Percentiles rank a stretch among this genome's conserved stretches.
These are phyloP conservation scores for Blastobotrys indianensis DNA, from an alignment of 1,139 yeast species.

Conservation along the genomic window DNA sequence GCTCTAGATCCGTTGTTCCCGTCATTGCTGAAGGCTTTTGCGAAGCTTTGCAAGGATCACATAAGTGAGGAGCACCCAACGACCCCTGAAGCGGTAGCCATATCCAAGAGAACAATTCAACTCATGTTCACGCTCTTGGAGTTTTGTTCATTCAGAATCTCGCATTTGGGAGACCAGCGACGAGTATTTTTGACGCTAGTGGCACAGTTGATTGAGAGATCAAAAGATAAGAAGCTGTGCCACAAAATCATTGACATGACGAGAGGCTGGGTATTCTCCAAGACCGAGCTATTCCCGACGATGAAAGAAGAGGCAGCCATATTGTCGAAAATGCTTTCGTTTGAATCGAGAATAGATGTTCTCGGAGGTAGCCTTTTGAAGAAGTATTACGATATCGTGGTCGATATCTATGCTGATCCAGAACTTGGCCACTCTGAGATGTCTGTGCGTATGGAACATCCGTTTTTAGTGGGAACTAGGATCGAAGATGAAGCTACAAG, in stretches of 20 bases:
- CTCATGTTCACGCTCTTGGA: constrained; percentile 71
- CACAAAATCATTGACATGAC: constrained; percentile 74
- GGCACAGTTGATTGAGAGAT: constrained; percentile 86
- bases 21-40: constrained; percentile 75
- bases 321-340: constrained; percentile 87
- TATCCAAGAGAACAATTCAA: constrained; percentile 72
- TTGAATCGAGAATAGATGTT: constrained; percentile 75
- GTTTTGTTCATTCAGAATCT: constrained; percentile 73
- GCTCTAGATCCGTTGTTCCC: constrained; percentile 71
- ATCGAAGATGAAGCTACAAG: constrained; percentile 73
- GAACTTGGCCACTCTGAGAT: constrained; percentile 78
- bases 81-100: constrained; percentile 44
- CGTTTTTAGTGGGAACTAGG: constrained; percentile 90
- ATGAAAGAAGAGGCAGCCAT: constrained; percentile 95
- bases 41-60: constrained; percentile 85
- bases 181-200: constrained; percentile 78
- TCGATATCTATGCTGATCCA: constrained; percentile 82
- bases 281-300: constrained; percentile 83
- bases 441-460: constrained; percentile 94
- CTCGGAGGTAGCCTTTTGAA: constrained; percentile 56
- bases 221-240: constrained; percentile 69
- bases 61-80: constrained; percentile 31
- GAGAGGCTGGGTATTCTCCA: constrained; percentile 83
- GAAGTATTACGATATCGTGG: constrained; percentile 78
- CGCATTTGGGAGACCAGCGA: constrained; percentile 86